Evolutionary conservation across 2,329 filamentous ascomycete genomes (phyloP), one percentile per base, ranked within the genome.

Genomic region (Neoscytalidium dimidiatum): DNA sequence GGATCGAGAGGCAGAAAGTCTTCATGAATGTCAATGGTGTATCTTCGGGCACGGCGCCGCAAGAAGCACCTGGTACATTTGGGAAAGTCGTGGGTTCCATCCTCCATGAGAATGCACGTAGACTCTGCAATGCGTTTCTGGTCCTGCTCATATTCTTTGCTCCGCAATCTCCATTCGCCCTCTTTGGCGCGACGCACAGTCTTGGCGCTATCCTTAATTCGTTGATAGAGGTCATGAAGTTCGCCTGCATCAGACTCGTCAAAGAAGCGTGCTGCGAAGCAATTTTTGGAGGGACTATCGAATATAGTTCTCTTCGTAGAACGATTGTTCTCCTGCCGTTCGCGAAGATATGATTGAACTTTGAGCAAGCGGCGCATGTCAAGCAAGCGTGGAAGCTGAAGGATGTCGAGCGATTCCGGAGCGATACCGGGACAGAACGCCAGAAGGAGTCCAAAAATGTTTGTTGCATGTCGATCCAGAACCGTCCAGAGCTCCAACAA

Each of bases 401-500:
- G 75, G 2, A 82, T 76, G 69, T 90, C 81, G 1, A 91, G 74
- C 0, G 84, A 70, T 3, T 82, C 76, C 0, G 83, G 74, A 0
- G 73, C 67, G 52, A 91, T 84, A 0, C 78, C 75, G 0, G 87
- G 85, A 13, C 83, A 77, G 61, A 83, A 88, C 0, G 85, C 74
- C 0, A 56, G 31, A 0, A 91, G 73, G 0, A 89, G 71, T 0
- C 83, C 82, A 52, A 79, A 85, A 0, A 67, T 66, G 0, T 49
- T 11, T 0, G 79, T 73, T 0, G 83, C 82, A n/a, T 71, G 73
- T 11, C 75, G 69, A 67, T 91, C 89, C 71, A 90, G 80, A 1
- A 72, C 69, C 3, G 84, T 71, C 88, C 88, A 91, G 0, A 88
- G 68, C 57, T 86, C 83, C 70, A 90, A 81, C 0, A 86, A 48